phyloP scores from a whole-genome alignment of 345 rosid genomes.

The Lepidium aucheri region DNA sequence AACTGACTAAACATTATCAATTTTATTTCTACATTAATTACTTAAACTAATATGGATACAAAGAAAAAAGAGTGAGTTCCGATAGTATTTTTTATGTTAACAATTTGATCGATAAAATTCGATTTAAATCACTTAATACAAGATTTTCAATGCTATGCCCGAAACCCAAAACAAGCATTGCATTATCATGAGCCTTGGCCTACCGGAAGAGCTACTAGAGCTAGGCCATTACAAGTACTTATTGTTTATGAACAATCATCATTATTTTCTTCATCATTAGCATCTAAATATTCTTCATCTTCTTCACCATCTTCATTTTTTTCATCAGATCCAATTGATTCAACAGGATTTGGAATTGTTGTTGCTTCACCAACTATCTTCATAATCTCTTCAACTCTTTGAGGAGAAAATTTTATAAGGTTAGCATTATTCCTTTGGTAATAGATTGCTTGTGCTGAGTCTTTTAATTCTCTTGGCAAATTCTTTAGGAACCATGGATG shows the following conservation, averaged over 20 bases:
- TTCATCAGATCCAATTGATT: slow-evolving; percentile 12
- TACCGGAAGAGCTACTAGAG: neutral
- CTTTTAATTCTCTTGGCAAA: slow-evolving; percentile 50
- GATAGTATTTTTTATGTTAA: too few relatives aligned
- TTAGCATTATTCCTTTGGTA: slow-evolving; percentile 23
- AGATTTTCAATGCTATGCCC: neutral
- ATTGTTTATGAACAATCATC: neutral
- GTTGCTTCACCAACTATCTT: slow-evolving; percentile 63
- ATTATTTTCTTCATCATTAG: slow-evolving; percentile 36
- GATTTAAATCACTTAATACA: too few relatives aligned
- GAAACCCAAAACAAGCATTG: neutral
- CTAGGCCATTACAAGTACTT: too few relatives aligned
- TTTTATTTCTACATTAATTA: too few relatives aligned
- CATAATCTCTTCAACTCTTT: slow-evolving; percentile 59
- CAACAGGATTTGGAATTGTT: slow-evolving; percentile 10
- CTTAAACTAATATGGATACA: too few relatives aligned
- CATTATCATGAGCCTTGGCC: neutral
- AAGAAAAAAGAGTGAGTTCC: too few relatives aligned
- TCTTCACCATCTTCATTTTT: slow-evolving; percentile 36
- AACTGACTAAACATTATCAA: too few relatives aligned
- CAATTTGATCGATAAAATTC: too few relatives aligned
- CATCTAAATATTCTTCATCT: slow-evolving; percentile 47
- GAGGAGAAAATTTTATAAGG: slow-evolving; percentile 29
- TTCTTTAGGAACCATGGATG: slow-evolving; percentile 73
- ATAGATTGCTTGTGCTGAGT: slow-evolving; percentile 32